These are phyloP conservation scores for Pezizomycotina sp. DNA, from an alignment of 2,329 filamentous ascomycete species.

Conservation along the genomic window DNA sequence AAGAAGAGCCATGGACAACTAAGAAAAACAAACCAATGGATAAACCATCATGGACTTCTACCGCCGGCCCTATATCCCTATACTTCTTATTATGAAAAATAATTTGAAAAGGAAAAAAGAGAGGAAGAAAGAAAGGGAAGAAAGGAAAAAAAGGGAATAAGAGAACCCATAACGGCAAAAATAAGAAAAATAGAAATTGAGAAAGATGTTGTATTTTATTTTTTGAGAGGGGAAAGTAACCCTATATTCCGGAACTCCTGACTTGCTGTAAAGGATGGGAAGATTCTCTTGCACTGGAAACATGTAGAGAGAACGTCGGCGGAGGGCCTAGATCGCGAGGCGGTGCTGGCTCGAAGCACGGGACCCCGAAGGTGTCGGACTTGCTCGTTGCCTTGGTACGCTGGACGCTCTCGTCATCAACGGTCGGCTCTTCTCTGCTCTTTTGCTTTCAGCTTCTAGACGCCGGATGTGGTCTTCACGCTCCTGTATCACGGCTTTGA, in stretches of 20 bases:
- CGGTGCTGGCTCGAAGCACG: too few species aligned
- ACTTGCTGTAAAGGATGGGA: neutral
- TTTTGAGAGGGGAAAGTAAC: neutral
- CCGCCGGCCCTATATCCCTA: too few species aligned
- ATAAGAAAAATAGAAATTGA: too few species aligned
- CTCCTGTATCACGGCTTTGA: slow-evolving; percentile 34
- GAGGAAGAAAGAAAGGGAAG: too few species aligned
- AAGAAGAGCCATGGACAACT: too few species aligned
- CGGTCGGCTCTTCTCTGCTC: slow-evolving; percentile 34
- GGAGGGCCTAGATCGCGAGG: slow-evolving; percentile 13
- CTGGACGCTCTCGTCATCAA: slow-evolving; percentile 13
- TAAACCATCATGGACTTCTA: too few species aligned
- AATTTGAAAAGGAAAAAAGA: too few species aligned
- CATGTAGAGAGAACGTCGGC: neutral
- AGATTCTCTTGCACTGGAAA: neutral
- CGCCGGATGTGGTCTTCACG: slow-evolving; percentile 38
- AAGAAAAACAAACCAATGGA: too few species aligned
- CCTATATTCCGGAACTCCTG: neutral
- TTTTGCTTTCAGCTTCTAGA: slow-evolving; percentile 35
- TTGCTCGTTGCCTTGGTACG: slow-evolving; percentile 15
- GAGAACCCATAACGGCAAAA: too few species aligned
- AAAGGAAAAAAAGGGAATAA: too few species aligned
- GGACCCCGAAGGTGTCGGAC: slow-evolving; percentile 16
- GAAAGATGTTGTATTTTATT: neutral
- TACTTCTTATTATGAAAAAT: too few species aligned